Conservation (phyloP, 345 rosid species). For the Gossypium stocksii region DNA sequence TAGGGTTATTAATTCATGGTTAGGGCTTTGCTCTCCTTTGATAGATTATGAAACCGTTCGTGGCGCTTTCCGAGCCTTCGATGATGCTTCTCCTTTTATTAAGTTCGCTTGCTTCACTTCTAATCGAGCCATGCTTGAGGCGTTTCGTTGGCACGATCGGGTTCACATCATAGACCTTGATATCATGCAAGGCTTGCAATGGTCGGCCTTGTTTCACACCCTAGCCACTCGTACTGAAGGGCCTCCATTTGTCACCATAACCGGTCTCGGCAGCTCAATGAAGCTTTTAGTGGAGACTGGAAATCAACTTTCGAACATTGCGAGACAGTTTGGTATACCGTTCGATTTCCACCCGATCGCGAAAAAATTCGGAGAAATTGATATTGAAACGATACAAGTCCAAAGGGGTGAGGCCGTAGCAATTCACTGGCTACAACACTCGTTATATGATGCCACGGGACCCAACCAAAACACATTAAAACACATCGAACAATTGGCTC, state of each 20-base stretch:
- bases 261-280: slow-evolving; percentile 52
- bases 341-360: slow-evolving; percentile 64
- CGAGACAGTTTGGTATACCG: slow-evolving; percentile 48
- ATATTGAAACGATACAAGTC: slow-evolving; percentile 28
- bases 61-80: slow-evolving; percentile 46
- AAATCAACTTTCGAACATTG: slow-evolving; percentile 53
- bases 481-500: slow-evolving; percentile 41
- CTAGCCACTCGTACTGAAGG: slow-evolving; percentile 57
- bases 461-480: slow-evolving; percentile 53
- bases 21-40: slow-evolving; percentile 56
- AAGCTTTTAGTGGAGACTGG: slow-evolving; percentile 52
- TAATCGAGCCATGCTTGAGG: slow-evolving; percentile 67
- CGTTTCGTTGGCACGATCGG: slow-evolving; percentile 41
- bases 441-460: slow-evolving; percentile 53
- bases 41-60: slow-evolving; percentile 36
- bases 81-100: slow-evolving; percentile 53
- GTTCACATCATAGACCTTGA: slow-evolving; percentile 69
- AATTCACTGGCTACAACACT: slow-evolving; percentile 65
- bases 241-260: slow-evolving; percentile 53
- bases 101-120: slow-evolving; percentile 70
- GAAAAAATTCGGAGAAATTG: slow-evolving; percentile 52
- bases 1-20: slow-evolving; percentile 62
- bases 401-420: slow-evolving; percentile 47
- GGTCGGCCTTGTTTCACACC: slow-evolving; percentile 74
- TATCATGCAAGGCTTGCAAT: slow-evolving; percentile 69